Percentiles rank a stretch among this genome's conserved stretches.
These are phyloP conservation scores for Meredithiella fracta DNA, from an alignment of 2,329 filamentous ascomycete species.

Conservation along the genomic window DNA sequence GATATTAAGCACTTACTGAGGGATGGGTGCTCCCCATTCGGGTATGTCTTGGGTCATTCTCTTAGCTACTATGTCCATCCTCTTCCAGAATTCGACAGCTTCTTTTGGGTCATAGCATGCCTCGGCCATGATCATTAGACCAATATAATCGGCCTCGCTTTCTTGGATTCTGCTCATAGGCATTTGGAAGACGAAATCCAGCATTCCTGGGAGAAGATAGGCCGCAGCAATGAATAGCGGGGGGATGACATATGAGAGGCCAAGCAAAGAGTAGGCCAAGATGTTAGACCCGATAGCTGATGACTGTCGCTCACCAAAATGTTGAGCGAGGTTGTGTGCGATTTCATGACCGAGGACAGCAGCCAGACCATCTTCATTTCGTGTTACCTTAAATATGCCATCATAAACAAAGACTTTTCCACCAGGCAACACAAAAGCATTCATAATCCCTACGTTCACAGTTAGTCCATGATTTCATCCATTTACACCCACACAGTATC, in stretches of 20 bases:
- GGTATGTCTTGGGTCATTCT: constrained; percentile 34
- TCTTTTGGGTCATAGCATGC: constrained; percentile 58
- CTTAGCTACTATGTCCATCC: constrained; percentile 40
- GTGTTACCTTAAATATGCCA: constrained; percentile 52
- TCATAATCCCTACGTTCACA: constrained; percentile 32
- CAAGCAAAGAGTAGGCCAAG: constrained; percentile 32
- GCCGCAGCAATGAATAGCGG: constrained; percentile 26
- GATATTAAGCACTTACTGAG: constrained; percentile 33
- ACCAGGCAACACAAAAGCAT: constrained; percentile 63
- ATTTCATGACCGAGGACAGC: constrained; percentile 68
- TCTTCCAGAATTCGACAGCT: constrained; percentile 48
- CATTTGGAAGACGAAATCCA: constrained; percentile 47
- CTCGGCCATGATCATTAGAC: constrained; percentile 67
- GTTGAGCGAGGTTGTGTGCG: constrained; percentile 56
- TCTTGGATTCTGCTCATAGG: constrained; percentile 58
- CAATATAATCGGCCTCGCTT: constrained; percentile 66
- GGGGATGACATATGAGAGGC: constrained; percentile 30
- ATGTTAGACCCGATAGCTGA: constrained; percentile 35
- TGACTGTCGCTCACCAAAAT: constrained; percentile 47
- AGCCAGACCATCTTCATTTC: constrained; percentile 52
- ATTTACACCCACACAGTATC: constrained; percentile 2
- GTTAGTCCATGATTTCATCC: not conserved
- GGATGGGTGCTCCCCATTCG: constrained; percentile 66
- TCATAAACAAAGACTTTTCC: constrained; percentile 69
- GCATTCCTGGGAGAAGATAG: constrained; percentile 30